Evolutionary conservation across 2,329 filamentous ascomycete species (phyloP), one percentile per base, ranked within the genome.

Genomic region (Ambrosiella beaveri): DNA sequence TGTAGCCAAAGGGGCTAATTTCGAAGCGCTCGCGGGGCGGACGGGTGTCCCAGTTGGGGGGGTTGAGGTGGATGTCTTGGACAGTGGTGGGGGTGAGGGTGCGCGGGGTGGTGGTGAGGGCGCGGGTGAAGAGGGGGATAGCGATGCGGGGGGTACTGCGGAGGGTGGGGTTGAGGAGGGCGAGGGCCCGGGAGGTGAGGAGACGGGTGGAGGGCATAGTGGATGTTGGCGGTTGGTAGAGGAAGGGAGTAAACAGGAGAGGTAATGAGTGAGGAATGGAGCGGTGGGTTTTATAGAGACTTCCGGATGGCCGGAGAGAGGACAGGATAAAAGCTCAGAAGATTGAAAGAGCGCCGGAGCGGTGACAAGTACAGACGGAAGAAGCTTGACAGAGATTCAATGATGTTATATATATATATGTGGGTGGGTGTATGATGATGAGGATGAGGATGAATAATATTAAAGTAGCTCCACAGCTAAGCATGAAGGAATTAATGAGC

Each of bases 1-100:
- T 53, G 19, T 57, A 57, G 8, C 56, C 56, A 50, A 57, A 53
- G 36, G 56, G 56, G 38, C 47, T 57, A 15, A 53, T 44, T 44
- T 57, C 56, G 15, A 52, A 57, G n/a, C 17, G 47, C 19, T 57
- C 56, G 1, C n/a, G 38, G 7, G 36, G 27, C 8, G 56, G 56
- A 7, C 56, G 56, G 13, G 47, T 13, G 4, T 51, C 17, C 56
- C 49, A 57, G 37, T 57, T 52, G 47, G 56, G 37, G 2, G 56
- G 56, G 49, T 45, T 57, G 6, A 57, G 37, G 2, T 37, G 6
- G 19, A 57, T 41, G 7, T 57, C 47, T 40, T 44, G 40, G 13
- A 37, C 6, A 1, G 35, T 53, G 36, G 13, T 1, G 27, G 51
- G 37, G 2, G 36, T 53, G 11, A n/a, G 8, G 35, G 35, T 38